Evolutionary conservation across 257 asterid species (phyloP), one percentile per base, ranked within the genome.

Genomic region (Coffea canephora): DNA sequence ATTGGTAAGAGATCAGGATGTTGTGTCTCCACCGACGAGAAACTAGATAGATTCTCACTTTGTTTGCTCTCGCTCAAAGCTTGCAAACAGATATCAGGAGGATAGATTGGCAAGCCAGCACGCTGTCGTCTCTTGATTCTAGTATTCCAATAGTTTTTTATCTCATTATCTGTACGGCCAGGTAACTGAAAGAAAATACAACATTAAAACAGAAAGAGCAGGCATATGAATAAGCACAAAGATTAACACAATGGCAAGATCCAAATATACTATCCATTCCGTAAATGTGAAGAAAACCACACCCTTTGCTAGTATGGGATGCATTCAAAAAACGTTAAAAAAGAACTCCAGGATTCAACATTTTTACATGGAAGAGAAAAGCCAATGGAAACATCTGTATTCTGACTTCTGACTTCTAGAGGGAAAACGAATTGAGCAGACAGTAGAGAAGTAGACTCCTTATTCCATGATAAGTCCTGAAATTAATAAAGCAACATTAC

Each of bases 141-240:
- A 54, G 98, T 91, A 82, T 94, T 94, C 98, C 98, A 94, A 76
- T 80, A 94, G 91, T 92, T 94, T 72, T 94, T 94, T 61, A 94
- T 92, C 90, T 94, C 98, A 62, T 94, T 94, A 84, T 92, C 97
- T n/a, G 98, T 92, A 77, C 97, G 96, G 49, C 98, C 97, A 68
- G 98, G 98, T 89, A 94, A 86, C 98, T 94, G 87, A 78, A 74
- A 69, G 70, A 31, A 36, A 59, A 85, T 6, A 82, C 16, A 77
- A 59, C 69, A 72, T 71, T n/a, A 74, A 54, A 31, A 72, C 36
- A 77, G 46, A 78, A 67, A 73, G 55, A 73, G 39, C 21, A 39
- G 15, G 73, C 25, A 73, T 10, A 43, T 45, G 18, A 21, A 31
- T 36, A 66, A 23, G 65, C 72, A 50, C 74, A 19, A 18, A 16